phyloP scores from a whole-genome alignment of 257 asterid genomes.

The Scutellaria barbata region DNA sequence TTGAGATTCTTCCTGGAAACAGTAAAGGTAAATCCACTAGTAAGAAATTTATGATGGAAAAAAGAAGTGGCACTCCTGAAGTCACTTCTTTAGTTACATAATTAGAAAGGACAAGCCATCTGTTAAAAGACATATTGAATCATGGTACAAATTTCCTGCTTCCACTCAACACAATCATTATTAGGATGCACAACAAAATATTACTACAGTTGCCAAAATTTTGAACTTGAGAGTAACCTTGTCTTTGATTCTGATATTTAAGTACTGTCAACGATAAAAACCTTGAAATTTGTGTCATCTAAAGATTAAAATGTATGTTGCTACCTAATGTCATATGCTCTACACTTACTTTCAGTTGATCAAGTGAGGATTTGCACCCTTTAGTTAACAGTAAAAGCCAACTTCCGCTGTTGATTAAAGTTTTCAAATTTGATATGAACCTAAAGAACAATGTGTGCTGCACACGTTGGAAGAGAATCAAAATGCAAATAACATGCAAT shows the following conservation, averaged over 20 bases:
- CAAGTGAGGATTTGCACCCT: background rate
- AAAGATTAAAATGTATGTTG: background rate
- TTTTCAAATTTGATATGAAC: background rate
- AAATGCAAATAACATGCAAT: conserved; percentile 7
- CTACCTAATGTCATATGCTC: background rate
- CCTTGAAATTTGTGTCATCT: background rate
- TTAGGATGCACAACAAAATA: too few relatives aligned
- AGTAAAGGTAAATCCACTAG: background rate
- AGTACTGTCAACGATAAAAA: background rate
- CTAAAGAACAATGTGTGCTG: background rate
- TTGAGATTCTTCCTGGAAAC: conserved; percentile 89
- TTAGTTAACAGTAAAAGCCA: background rate
- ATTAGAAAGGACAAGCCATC: background rate
- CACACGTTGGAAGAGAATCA: background rate
- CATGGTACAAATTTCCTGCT: conserved; percentile 1
- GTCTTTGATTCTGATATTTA: background rate
- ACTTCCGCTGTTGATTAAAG: background rate
- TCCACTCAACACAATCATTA: too few relatives aligned
- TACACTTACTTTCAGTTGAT: background rate
- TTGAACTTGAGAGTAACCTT: background rate
- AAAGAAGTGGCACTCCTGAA: background rate
- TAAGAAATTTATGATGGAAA: conserved; percentile 1
- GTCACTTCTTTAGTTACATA: background rate
- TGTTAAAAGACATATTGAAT: conserved; percentile 19
- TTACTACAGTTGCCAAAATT: background rate